Conservation (phyloP, 495 filamentous ascomycete species). For the Penicillium manginii region DNA sequence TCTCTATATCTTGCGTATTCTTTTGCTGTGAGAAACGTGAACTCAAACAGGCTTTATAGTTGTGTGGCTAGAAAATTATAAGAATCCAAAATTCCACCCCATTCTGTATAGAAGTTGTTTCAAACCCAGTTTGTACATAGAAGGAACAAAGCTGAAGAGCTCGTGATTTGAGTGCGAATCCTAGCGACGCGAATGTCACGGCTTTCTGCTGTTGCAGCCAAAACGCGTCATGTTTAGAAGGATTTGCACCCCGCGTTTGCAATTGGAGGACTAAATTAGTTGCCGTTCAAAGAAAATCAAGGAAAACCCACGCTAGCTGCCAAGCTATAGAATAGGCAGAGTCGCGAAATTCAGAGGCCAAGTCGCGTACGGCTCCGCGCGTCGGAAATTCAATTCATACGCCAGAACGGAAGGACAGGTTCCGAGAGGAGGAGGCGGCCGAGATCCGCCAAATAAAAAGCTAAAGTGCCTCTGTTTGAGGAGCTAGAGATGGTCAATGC, state of each 20-base stretch:
- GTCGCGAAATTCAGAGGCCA: not conserved
- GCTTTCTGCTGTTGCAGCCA: not conserved
- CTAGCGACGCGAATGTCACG: not conserved
- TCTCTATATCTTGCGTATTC: not conserved
- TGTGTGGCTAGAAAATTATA: not conserved
- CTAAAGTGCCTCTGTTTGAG: not conserved
- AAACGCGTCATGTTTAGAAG: not conserved
- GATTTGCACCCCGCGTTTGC: slow-evolving; percentile 1
- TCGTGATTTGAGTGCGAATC: not conserved
- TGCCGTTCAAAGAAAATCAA: not conserved
- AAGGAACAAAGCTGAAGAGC: not conserved
- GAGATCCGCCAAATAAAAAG: not conserved
- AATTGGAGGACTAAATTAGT: not conserved
- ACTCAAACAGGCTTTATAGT: too few species aligned
- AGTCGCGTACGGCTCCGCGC: slow-evolving; percentile 2
- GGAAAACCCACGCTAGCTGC: slow-evolving; percentile 1
- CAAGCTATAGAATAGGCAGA: not conserved
- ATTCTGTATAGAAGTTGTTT: too few species aligned
- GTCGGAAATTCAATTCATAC: not conserved
- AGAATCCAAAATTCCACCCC: not conserved
- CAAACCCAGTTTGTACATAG: too few species aligned
- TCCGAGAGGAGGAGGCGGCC: slow-evolving; percentile 2
- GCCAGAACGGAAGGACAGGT: not conserved
- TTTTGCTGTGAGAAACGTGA: too few species aligned
- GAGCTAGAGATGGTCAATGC: not conserved